Evolutionary conservation across 768 basidiomycete genomes (phyloP).

Genomic region (Boletus subcaerulescens): DNA sequence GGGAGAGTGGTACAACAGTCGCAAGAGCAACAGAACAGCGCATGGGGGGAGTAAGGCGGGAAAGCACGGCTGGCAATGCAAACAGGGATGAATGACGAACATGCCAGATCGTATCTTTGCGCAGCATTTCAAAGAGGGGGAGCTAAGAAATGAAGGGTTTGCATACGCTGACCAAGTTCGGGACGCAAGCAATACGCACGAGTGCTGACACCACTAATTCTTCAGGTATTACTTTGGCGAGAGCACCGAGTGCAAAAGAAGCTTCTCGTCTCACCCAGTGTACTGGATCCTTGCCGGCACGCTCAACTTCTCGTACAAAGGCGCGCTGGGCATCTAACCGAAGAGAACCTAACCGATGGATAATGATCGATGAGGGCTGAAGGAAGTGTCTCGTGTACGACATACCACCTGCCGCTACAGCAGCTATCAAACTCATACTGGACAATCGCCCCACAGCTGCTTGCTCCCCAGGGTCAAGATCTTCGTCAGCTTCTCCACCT

Average conservation of each 20-base stretch:
- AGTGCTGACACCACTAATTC: constrained; percentile 64
- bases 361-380: constrained; percentile 2
- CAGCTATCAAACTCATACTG: constrained; percentile 91
- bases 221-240: constrained; percentile 83
- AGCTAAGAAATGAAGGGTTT: constrained; percentile 47
- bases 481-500: constrained; percentile 37
- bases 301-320: constrained; percentile 73
- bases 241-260: constrained; percentile 80
- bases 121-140: constrained; percentile 71
- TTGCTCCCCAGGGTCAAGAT: constrained; percentile 53
- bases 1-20: constrained; percentile 58
- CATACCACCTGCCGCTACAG: constrained; percentile 76
- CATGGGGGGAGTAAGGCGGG: constrained; percentile 55
- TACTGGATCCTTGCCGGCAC: constrained; percentile 60
- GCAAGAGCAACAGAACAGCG: constrained; percentile 66
- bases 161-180: not conserved
- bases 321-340: constrained; percentile 53
- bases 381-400: constrained; percentile 15
- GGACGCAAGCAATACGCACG: constrained; percentile 39
- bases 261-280: constrained; percentile 85
- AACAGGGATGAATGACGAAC: constrained; percentile 88
- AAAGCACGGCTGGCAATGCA: constrained; percentile 76
- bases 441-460: constrained; percentile 83
- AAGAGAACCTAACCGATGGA: constrained; percentile 44
- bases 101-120: constrained; percentile 69